A percentile compares a stretch with the other conserved stretches of the same genome.
These are phyloP conservation scores for Paramecium pentaurelia DNA, from an alignment of 73 alveolate genomes.

Conservation along the genomic window DNA sequence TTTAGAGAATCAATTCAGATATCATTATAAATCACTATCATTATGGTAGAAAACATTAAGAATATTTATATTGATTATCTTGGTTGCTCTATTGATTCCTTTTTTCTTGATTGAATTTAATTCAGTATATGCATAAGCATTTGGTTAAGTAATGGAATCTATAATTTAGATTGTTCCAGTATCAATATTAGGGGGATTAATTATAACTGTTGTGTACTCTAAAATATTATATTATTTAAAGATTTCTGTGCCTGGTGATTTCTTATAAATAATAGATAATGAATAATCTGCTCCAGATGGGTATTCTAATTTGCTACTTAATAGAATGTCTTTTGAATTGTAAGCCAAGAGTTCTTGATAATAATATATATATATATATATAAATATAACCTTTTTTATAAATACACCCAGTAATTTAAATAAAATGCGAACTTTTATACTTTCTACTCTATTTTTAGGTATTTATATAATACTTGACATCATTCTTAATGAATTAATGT, in stretches of 20 bases:
- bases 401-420: not conserved
- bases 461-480: not conserved
- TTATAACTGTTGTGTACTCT: not conserved
- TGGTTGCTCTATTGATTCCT: not conserved
- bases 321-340: not conserved
- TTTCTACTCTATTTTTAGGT: not conserved
- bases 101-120: not conserved
- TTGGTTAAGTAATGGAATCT: not conserved
- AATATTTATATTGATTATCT: not conserved
- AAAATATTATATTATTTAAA: not conserved
- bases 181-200: not conserved
- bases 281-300: not conserved
- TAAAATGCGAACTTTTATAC: not conserved
- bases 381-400: not conserved
- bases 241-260: not conserved
- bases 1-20: not conserved
- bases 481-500: not conserved
- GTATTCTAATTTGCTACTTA: not conserved
- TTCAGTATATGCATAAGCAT: not conserved
- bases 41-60: not conserved
- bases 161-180: constrained; percentile 1
- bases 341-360: not conserved
- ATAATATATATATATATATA: not conserved
- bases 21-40: not conserved
- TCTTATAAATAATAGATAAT: not conserved